Base-by-base conservation (phyloP, 345 rosid genomes). In the Citrus glauca region DNA sequence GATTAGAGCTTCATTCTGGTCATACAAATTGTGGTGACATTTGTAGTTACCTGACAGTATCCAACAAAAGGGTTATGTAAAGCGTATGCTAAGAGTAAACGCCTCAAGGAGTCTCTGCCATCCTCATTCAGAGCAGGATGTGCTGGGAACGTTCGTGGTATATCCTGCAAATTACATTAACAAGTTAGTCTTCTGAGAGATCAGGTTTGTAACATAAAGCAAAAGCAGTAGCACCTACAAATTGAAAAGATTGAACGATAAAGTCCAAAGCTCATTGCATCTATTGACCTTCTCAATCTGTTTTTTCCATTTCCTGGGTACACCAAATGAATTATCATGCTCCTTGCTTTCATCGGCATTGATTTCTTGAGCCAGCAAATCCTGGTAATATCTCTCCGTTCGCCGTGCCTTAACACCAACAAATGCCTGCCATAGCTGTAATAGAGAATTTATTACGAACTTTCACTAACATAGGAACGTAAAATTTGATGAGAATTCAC, bases 221-320 rank as follows among this genome's bases (percentile, higher is more conserved):
- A 81, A 78, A 89, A 80, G 84, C 84, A 84, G 82, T 80, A 80
- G 84, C 84, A 86, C 86, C 84, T 84, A 79, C 88, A 64, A 85
- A 90, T 83, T 87, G 85, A 87, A 89, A 89, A 87, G 81, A 87
- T 42, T 84, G 86, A 88, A 85, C 55, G 77, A 78, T 76, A 87
- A 87, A 91, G 79, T 80, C 84, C 87, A 85, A 85, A 78, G 85
- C 63, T 61, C 80, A 86, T 86, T 86, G 89, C 88, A 83, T 86
- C 84, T 85, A 88, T 83, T 75, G 89, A 94, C 99, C 99, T 96
- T 94, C 92, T 96, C 98, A 89, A 96, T 96, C 88, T 94, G 98
- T 84, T 85, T 93, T 83, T 81, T 88, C 97, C 92, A 96, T 74
- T 90, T 91, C 77, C 74, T 80, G 75, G 88, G 82, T 38, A 82